Evolutionary conservation across 1,284 basidiomycete species (phyloP).

Genomic region (Somion occarium): DNA sequence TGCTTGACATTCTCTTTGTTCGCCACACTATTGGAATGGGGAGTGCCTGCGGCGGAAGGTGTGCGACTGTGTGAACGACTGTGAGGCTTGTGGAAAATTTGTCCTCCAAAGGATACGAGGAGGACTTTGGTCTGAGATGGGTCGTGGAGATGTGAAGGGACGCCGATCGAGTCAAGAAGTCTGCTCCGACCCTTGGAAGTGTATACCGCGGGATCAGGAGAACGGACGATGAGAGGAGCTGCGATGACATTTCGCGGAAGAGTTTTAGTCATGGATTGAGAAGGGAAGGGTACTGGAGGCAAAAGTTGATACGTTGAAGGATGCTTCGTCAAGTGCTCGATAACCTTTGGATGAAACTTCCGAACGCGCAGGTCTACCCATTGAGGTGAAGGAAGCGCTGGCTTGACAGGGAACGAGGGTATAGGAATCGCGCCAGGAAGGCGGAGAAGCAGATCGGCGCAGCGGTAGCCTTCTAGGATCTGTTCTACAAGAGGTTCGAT

Average conservation of each 20-base stretch:
- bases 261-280: constrained; percentile 23
- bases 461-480: constrained; percentile 62
- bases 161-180: constrained; percentile 52
- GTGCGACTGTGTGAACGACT: constrained; percentile 34
- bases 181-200: constrained; percentile 44
- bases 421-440: constrained; percentile 74
- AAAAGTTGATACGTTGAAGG: constrained; percentile 27
- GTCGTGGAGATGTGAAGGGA: constrained; percentile 49
- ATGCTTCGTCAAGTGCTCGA: constrained; percentile 32
- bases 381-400: constrained; percentile 51
- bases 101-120: constrained; percentile 76
- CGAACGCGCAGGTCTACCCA: constrained; percentile 54
- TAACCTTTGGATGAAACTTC: constrained; percentile 42
- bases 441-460: constrained; percentile 64
- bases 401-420: constrained; percentile 54
- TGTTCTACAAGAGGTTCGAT: constrained; percentile 59
- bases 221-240: constrained; percentile 65
- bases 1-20: background rate
- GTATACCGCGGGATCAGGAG: constrained; percentile 42
- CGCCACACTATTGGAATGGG: background rate
- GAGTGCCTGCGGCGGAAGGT: constrained; percentile 6
- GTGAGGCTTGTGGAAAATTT: constrained; percentile 59
- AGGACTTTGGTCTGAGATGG: constrained; percentile 50
- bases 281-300: constrained; percentile 35
- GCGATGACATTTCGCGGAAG: constrained; percentile 40